Conservation (phyloP, 2,329 filamentous ascomycete genomes). For the Biscogniauxia sp. region DNA sequence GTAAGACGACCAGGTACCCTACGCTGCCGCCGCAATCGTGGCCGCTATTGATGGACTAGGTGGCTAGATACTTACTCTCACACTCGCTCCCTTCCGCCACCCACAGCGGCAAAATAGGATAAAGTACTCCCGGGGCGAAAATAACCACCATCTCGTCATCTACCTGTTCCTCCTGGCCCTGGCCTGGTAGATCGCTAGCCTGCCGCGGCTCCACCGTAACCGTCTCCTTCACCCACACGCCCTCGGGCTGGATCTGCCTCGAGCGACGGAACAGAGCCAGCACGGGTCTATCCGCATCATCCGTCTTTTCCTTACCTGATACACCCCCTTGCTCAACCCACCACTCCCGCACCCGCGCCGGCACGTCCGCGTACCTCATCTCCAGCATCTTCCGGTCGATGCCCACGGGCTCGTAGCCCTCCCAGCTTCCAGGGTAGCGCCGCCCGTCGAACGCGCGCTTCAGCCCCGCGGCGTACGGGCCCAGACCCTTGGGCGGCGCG, state of each 20-base stretch:
- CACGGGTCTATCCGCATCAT: conserved; percentile 19
- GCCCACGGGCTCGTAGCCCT: conserved; percentile 50
- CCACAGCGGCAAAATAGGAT: conserved; percentile 49
- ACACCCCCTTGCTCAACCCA: conserved; percentile 41
- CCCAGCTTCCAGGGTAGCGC: conserved; percentile 52
- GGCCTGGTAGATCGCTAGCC: background rate
- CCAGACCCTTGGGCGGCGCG: conserved; percentile 37
- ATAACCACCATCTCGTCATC: conserved; percentile 36
- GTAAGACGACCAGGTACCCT: background rate
- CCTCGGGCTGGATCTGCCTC: conserved; percentile 30
- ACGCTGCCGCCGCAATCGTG: background rate
- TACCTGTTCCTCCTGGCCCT: background rate
- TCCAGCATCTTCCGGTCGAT: conserved; percentile 45
- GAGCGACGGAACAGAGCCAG: background rate
- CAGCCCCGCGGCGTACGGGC: conserved; percentile 39
- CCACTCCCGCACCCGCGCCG: conserved; percentile 43
- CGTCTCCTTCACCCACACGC: conserved; percentile 28
- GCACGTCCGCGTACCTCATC: conserved; percentile 46
- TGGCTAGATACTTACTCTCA: conserved; percentile 35
- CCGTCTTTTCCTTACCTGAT: background rate
- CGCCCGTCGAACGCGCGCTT: conserved; percentile 39
- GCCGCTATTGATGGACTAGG: too few relatives aligned
- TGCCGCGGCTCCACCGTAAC: conserved; percentile 18
- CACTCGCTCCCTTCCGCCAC: conserved; percentile 43
- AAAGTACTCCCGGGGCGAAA: conserved; percentile 52